Evolutionary conservation across 176 grass and related monocot species (phyloP).

Genomic region (Ensete ventricosum): DNA sequence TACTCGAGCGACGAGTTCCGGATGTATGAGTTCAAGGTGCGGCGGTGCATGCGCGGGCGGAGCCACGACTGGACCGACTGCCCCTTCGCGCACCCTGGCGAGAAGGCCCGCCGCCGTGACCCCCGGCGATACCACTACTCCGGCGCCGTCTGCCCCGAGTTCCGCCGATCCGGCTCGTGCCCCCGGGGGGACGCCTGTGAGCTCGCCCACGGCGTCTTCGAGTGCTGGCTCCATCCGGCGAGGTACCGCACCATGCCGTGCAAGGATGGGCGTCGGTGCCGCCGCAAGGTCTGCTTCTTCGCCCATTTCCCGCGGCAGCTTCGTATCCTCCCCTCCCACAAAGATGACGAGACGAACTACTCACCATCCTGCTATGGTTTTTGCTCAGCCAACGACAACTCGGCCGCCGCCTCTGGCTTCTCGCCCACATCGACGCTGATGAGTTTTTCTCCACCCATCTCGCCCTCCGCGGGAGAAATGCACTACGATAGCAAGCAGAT

Average conservation of each 20-base stretch:
- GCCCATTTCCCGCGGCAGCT: not conserved
- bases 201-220: slow-evolving; percentile 3
- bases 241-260: slow-evolving; percentile 10
- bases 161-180: not conserved
- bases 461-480: not conserved
- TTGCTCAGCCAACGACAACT: not conserved
- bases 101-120: slow-evolving; percentile 35
- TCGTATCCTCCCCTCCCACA: not conserved
- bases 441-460: too few species aligned
- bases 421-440: too few species aligned
- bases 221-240: slow-evolving; percentile 10
- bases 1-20: slow-evolving; percentile 38
- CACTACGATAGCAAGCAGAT: not conserved
- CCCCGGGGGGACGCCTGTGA: slow-evolving; percentile 1
- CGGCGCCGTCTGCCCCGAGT: not conserved
- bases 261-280: slow-evolving; percentile 4
- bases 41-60: slow-evolving; percentile 39
- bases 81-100: slow-evolving; percentile 63
- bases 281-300: slow-evolving; percentile 4
- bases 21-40: slow-evolving; percentile 74
- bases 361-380: too few species aligned
- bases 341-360: too few species aligned
- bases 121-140: slow-evolving; percentile 7
- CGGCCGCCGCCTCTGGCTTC: not conserved
- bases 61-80: slow-evolving; percentile 69